These are phyloP conservation scores for Exutisphaerella laricina DNA, from an alignment of 2,329 filamentous ascomycete genomes.

Conservation along the genomic window DNA sequence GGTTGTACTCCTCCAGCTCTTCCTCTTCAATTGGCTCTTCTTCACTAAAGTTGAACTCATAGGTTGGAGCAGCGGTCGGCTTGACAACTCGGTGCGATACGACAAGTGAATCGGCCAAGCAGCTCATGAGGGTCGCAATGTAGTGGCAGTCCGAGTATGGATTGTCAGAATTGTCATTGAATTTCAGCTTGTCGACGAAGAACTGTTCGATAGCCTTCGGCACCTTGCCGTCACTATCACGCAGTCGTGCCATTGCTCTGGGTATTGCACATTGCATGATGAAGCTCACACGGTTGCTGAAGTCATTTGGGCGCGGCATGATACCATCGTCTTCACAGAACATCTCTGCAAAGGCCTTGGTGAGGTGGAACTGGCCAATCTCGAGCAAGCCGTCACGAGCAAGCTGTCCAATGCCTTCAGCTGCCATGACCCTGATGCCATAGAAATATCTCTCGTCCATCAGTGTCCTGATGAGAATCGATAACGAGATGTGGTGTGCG, in stretches of 20 bases:
- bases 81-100: conserved; percentile 28
- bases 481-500: conserved; percentile 76
- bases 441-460: conserved; percentile 92
- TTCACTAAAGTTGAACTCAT: conserved; percentile 38
- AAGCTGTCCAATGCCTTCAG: conserved; percentile 69
- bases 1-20: conserved; percentile 39
- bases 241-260: conserved; percentile 70
- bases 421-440: conserved; percentile 82
- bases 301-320: conserved; percentile 85
- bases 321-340: conserved; percentile 64
- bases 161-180: conserved; percentile 93
- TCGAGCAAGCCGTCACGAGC: conserved; percentile 55
- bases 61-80: conserved; percentile 15
- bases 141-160: conserved; percentile 84
- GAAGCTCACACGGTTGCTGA: conserved; percentile 79
- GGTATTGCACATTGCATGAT: conserved; percentile 79
- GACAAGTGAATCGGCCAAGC: conserved; percentile 53
- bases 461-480: conserved; percentile 80
- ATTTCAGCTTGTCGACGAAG: conserved; percentile 80
- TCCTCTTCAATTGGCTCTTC: conserved; percentile 46
- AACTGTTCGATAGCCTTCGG: conserved; percentile 75
- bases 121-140: conserved; percentile 69
- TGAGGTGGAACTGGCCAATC: conserved; percentile 77
- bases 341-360: conserved; percentile 78
- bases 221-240: conserved; percentile 68